Percentiles rank a stretch among this genome's conserved stretches.
These are phyloP conservation scores for Mycena pura DNA, from an alignment of 768 basidiomycete species.

Conservation along the genomic window DNA sequence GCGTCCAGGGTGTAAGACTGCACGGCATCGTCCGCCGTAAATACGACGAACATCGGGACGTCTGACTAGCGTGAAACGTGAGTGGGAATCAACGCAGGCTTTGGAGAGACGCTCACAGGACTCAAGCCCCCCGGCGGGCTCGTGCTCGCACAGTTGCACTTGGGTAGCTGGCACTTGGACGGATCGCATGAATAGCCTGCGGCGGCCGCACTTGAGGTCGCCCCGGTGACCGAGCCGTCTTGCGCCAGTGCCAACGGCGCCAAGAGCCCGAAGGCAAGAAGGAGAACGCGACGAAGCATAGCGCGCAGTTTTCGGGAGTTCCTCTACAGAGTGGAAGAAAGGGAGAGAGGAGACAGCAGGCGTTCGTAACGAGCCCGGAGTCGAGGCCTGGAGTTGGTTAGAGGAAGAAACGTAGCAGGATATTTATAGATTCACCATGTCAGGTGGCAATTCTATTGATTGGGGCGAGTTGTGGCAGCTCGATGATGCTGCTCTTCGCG, in stretches of 20 bases:
- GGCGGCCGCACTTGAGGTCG: conserved; percentile 45
- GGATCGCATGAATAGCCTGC: conserved; percentile 61
- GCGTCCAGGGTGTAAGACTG: conserved; percentile 79
- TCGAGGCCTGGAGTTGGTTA: too few relatives aligned
- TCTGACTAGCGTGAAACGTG: conserved; percentile 35
- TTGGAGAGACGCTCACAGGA: conserved; percentile 40
- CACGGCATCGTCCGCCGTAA: conserved; percentile 64
- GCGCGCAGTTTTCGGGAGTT: too few relatives aligned
- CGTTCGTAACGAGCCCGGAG: too few relatives aligned
- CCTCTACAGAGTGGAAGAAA: too few relatives aligned
- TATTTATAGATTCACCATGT: too few relatives aligned
- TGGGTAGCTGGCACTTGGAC: conserved; percentile 53
- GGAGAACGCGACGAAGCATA: conserved; percentile 13
- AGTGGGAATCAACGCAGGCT: neutral
- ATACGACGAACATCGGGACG: conserved; percentile 54
- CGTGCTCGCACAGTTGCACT: conserved; percentile 58
- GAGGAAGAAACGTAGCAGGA: too few relatives aligned
- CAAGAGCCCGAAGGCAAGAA: conserved; percentile 5
- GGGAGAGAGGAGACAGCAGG: neutral
- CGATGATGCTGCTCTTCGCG: too few relatives aligned
- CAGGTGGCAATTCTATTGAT: too few relatives aligned
- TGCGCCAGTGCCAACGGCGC: conserved; percentile 19
- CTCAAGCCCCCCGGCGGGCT: conserved; percentile 57
- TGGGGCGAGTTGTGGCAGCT: too few relatives aligned
- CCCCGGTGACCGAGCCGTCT: conserved; percentile 43